phyloP scores from a whole-genome alignment of 202 grass and related monocot species.

The Schoenoplectus triqueter region DNA sequence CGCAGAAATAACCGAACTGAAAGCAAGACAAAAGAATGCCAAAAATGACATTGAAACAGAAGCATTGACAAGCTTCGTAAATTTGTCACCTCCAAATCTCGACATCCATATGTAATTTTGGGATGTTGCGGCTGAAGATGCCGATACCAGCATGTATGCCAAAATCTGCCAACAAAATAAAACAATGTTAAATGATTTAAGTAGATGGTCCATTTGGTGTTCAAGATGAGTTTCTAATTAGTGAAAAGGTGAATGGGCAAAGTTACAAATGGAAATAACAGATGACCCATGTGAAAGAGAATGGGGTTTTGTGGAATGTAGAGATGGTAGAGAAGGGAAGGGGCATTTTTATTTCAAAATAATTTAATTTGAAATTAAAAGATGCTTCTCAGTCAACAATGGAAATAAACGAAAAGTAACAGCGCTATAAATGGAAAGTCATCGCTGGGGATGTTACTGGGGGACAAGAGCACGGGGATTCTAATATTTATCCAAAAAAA shows the following conservation, averaged over 20 bases:
- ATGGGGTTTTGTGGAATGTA: no score
- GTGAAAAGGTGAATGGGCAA: neutral
- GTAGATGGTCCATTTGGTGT: neutral
- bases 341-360: no score
- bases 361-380: no score
- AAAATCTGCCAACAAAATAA: conserved; percentile 56
- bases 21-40: conserved; percentile 60
- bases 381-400: no score
- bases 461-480: no score
- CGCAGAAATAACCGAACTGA: conserved; percentile 69
- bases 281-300: no score
- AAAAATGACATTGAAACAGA: conserved; percentile 75
- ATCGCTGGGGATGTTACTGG: no score
- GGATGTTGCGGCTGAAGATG: conserved; percentile 75
- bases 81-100: conserved; percentile 76
- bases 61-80: conserved; percentile 65
- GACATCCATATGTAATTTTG: conserved; percentile 75
- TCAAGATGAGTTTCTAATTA: neutral
- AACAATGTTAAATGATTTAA: neutral
- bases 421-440: no score
- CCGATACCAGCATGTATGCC: conserved; percentile 81
- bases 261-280: neutral
- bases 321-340: no score
- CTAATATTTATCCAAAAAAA: neutral
- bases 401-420: no score